A percentile compares a stretch with the other conserved stretches of the same genome.
Conservation (phyloP, 192 early-diverging fungal species). For the Coemansia sp. region DNA sequence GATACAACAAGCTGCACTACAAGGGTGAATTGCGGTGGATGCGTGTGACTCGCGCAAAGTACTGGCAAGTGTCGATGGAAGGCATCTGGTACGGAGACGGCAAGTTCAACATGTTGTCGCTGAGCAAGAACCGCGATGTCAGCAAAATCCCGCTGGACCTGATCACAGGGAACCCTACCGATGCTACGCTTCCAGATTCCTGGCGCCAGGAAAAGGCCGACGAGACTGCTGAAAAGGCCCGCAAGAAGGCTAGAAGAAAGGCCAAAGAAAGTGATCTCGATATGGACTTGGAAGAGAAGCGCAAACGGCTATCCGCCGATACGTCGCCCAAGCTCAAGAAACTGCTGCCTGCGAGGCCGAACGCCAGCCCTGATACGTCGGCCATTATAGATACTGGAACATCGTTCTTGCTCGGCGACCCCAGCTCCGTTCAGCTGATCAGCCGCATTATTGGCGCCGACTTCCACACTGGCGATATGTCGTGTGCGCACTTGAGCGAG, state of each 20-base stretch:
- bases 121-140: constrained; percentile 44
- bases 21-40: constrained; percentile 58
- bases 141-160: constrained; percentile 37
- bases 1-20: constrained; percentile 56
- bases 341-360: constrained; percentile 20
- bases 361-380: constrained; percentile 37
- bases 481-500: constrained; percentile 33
- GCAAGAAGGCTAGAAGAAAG: constrained; percentile 22
- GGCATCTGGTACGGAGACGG: constrained; percentile 50
- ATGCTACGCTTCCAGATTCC: constrained; percentile 12
- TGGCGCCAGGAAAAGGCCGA: constrained; percentile 15
- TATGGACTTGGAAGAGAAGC: constrained; percentile 24
- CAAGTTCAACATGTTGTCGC: constrained; percentile 47
- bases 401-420: constrained; percentile 51
- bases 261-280: constrained; percentile 33
- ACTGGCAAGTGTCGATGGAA: constrained; percentile 61
- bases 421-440: constrained; percentile 45
- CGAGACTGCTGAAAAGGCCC: constrained; percentile 21
- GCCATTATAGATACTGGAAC: constrained; percentile 54
- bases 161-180: constrained; percentile 17
- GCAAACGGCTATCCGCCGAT: constrained; percentile 29
- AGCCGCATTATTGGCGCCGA: constrained; percentile 56
- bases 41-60: constrained; percentile 56
- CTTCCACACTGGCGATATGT: constrained; percentile 50
- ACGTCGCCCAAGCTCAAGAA: constrained; percentile 48